Base-by-base conservation (phyloP, 441 rosid species). In the Euphorbia celastroides region DNA sequence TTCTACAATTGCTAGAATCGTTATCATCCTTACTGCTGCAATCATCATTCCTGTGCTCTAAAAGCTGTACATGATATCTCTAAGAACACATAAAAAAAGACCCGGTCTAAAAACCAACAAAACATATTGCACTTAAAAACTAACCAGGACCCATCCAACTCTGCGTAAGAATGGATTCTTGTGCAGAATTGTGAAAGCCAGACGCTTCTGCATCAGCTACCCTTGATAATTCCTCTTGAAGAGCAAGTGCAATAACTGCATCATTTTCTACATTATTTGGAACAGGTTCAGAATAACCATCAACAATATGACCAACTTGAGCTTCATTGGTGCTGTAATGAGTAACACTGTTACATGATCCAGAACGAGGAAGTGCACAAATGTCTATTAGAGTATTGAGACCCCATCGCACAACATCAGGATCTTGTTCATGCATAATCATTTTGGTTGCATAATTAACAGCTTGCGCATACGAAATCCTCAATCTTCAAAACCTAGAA, bases 371-470 rank as follows among this genome's bases (percentile, higher is more conserved):
- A 75, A 81, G 77, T 31, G 83, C 57, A 71, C 88, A 88, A 65
- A 80, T 84, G 66, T 85, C 87, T 5, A 93, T 50, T 19, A 78
- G 82, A 61, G 80, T 83, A 61, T 83, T 77, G 25, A 92, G 93
- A 74, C 91, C 93, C 98, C 99, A 94, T 5, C 91, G 82, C 73
- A 82, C 70, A 72, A 80, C 86, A 80, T 94, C 96, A 22, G 93
- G 90, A 81, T 94, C 96, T 38, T 77, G 78, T 44, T 86, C 78
- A 31, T 46, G 52, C 19, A 44, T 61, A 17, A 72, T 58, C 87
- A 85, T 83, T 57, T 22, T 73, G 65, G 56, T 66, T 7, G 20
- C 62, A 75, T 12, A 68, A 46, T 57, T 36, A 51, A 63, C 14
- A 16, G 9, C 56, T 30, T 27, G 13, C 2, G 55, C 58, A 57